Conservation (phyloP, 495 filamentous ascomycete species). For the Trichoderma orchidacearum region DNA sequence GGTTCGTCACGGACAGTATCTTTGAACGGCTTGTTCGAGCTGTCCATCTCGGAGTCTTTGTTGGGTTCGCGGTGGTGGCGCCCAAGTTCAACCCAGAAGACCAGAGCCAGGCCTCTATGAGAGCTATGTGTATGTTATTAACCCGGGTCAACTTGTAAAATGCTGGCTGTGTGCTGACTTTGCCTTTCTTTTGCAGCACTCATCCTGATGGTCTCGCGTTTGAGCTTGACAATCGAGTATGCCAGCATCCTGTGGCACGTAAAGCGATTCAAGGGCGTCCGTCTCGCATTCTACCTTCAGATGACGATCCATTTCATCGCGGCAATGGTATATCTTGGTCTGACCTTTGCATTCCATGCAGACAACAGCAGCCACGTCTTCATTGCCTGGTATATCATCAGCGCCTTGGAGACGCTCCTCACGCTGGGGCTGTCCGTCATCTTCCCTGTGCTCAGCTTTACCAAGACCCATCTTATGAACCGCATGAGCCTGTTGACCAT, state of each 20-base stretch:
- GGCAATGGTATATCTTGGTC: slow-evolving; percentile 35
- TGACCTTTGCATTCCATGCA: slow-evolving; percentile 26
- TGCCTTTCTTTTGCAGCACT: slow-evolving; percentile 31
- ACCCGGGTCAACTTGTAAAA: not conserved
- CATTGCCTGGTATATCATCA: slow-evolving; percentile 39
- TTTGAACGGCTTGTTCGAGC: slow-evolving; percentile 46
- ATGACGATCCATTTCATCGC: slow-evolving; percentile 24
- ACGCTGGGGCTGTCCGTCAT: slow-evolving; percentile 35
- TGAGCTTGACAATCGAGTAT: slow-evolving; percentile 44
- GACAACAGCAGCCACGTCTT: slow-evolving; percentile 5
- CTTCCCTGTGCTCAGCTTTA: slow-evolving; percentile 44
- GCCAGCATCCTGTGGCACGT: slow-evolving; percentile 30
- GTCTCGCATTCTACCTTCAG: slow-evolving; percentile 24
- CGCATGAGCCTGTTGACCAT: slow-evolving; percentile 53
- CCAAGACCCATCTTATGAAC: slow-evolving; percentile 48
- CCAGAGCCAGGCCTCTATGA: slow-evolving; percentile 33
- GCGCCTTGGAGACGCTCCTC: slow-evolving; percentile 35
- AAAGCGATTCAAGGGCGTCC: slow-evolving; percentile 18
- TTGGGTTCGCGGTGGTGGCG: slow-evolving; percentile 44
- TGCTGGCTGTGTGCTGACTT: slow-evolving; percentile 11
- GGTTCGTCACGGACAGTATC: slow-evolving; percentile 51
- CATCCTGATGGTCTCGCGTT: slow-evolving; percentile 45
- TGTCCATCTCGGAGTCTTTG: slow-evolving; percentile 48
- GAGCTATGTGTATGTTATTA: slow-evolving; percentile 27
- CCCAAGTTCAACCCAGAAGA: slow-evolving; percentile 20